Evolutionary conservation across 108 stramenopile genomes (phyloP), one percentile per base, ranked within the genome.

Genomic region (Nitzschia sp.): DNA sequence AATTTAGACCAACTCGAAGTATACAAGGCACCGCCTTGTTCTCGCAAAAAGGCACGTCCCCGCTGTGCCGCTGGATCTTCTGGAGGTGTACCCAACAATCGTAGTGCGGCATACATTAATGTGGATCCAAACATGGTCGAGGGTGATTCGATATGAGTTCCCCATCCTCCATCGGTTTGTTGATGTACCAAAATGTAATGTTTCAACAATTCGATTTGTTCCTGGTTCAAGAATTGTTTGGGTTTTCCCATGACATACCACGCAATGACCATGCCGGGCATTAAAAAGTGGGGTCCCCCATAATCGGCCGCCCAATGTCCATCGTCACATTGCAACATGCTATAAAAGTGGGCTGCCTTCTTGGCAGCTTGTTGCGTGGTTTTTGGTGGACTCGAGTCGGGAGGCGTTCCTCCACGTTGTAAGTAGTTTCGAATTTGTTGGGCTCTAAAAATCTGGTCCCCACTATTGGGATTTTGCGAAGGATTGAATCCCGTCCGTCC

Each of bases 161-260:
- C 98, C 98, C 98, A 99, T 54, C 98, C 98, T 2, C 98, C 98
- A 77, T 99, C 98, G 15, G 80, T 71, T 73, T 98, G 99, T 78
- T 99, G 98, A 70, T 99, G 99, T 42, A 86, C 88, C 56, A 68
- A 77, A 15, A 98, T 82, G 72, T 95, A 93, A 70, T 98, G 94
- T 26, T 78, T 73, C 79, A 93, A 80, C 58, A 98, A 84, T 23
- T 68, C 85, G 30, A 70, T 63, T 42, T 88, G 80, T 31, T 79
- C 62, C 45, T 78, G 64, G 59, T 88, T 76, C 29, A 95, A 60
- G 81, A 90, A 83, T 1, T 64, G 64, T n/a, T 51, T 48, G n/a
- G 87, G 87, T 33, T 77, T 67, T 33, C 87, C 84, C 91, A 85
- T 89, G 63, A 86, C 78, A 59, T 88, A 95, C 94, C 95, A 96